Evolutionary conservation across 2,329 filamentous ascomycete genomes (phyloP).

Genomic region (Arthrobotrys iridis): DNA sequence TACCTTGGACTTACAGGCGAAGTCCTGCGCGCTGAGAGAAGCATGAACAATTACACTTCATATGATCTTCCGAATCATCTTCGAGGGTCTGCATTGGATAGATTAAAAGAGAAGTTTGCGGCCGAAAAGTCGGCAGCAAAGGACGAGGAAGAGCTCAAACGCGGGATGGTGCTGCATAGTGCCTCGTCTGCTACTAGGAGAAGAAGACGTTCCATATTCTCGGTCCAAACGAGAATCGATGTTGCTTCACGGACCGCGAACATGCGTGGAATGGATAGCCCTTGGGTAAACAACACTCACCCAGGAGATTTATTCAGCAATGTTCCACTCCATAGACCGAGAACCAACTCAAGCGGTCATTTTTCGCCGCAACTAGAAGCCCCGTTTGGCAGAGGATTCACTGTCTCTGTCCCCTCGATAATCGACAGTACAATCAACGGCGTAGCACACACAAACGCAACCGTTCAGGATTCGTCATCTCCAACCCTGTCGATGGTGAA

Average conservation of each 20-base stretch:
- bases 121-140: conserved; percentile 83
- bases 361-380: conserved; percentile 36
- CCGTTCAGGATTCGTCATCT: conserved; percentile 2
- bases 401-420: not conserved
- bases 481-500: conserved; percentile 38
- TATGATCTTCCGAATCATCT: conserved; percentile 92
- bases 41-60: conserved; percentile 91
- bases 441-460: not conserved
- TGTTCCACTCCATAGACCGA: conserved; percentile 36
- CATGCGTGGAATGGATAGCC: conserved; percentile 26
- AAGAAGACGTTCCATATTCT: conserved; percentile 71
- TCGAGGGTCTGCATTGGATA: conserved; percentile 80
- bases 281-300: conserved; percentile 42
- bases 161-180: conserved; percentile 92
- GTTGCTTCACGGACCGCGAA: conserved; percentile 27
- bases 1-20: conserved; percentile 93
- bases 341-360: conserved; percentile 41
- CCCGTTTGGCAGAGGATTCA: conserved; percentile 22
- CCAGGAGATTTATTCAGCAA: conserved; percentile 50
- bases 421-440: conserved; percentile 29
- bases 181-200: conserved; percentile 68
- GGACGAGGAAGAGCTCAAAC: conserved; percentile 81
- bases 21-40: conserved; percentile 88
- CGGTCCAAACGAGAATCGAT: conserved; percentile 74
- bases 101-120: conserved; percentile 91